Conservation (phyloP, 1,139 yeast genomes). For the Suhomyces yuchorum region DNA sequence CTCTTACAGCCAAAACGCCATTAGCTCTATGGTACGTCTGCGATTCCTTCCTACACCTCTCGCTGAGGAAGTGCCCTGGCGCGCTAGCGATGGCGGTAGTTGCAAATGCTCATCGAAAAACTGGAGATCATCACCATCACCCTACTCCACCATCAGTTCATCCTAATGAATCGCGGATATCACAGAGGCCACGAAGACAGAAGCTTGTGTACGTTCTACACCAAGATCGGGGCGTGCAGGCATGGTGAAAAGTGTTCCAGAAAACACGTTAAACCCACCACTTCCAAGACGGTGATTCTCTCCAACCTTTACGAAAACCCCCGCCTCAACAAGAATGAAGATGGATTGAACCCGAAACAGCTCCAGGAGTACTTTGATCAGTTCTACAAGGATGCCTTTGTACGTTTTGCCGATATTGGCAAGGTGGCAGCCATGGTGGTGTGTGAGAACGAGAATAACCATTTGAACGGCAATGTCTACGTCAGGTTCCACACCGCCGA, state of each 20-base stretch:
- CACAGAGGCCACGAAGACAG: constrained; percentile 21
- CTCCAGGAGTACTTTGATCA: constrained; percentile 58
- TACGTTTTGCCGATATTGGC: constrained; percentile 68
- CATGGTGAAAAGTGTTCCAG: constrained; percentile 91
- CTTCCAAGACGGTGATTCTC: constrained; percentile 66
- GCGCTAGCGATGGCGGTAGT: not conserved
- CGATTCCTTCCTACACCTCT: too few species aligned
- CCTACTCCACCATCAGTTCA: not conserved
- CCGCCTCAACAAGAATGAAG: constrained; percentile 37
- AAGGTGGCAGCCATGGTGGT: constrained; percentile 67
- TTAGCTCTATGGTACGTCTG: too few species aligned
- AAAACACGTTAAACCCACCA: constrained; percentile 69
- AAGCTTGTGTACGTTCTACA: constrained; percentile 57
- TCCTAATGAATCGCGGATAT: constrained; percentile 11
- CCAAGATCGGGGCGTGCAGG: constrained; percentile 88
- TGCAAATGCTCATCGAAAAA: constrained; percentile 6
- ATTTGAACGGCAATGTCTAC: constrained; percentile 81
- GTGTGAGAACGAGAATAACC: constrained; percentile 83
- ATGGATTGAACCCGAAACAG: constrained; percentile 37
- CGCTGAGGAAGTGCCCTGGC: not conserved
- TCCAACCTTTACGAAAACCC: constrained; percentile 76
- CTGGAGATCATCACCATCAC: not conserved
- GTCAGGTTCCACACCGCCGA: constrained; percentile 57
- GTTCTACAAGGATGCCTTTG: constrained; percentile 73
- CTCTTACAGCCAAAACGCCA: too few species aligned